These are phyloP conservation scores for Backusella parvicylindrica DNA, from an alignment of 192 early-diverging fungal species.

Conservation along the genomic window DNA sequence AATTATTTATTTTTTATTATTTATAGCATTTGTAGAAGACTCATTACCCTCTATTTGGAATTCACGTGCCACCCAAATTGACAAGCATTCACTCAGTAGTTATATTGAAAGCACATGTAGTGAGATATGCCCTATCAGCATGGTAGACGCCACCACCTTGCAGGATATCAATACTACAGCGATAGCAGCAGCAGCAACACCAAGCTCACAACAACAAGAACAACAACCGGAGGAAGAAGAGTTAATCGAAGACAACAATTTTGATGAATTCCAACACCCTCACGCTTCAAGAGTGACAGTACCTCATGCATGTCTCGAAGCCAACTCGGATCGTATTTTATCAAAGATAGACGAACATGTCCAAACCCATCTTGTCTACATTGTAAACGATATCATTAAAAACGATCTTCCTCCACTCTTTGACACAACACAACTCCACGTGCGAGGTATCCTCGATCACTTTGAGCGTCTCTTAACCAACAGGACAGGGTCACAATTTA, in stretches of 20 bases:
- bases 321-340: neutral
- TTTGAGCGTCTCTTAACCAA: neutral
- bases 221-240: neutral
- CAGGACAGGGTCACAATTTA: neutral
- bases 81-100: neutral
- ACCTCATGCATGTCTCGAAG: neutral
- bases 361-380: neutral
- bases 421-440: neutral
- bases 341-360: neutral
- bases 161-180: neutral
- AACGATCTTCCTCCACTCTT: slow-evolving; percentile 3
- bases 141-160: neutral
- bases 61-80: neutral
- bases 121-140: neutral
- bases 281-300: neutral
- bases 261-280: neutral
- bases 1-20: neutral
- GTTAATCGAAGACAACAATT: neutral
- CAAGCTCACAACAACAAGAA: neutral
- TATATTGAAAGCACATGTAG: neutral
- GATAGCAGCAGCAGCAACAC: neutral
- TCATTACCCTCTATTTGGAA: slow-evolving; percentile 9
- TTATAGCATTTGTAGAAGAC: slow-evolving; percentile 3
- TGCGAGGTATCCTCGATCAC: neutral
- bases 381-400: neutral